Conservation (phyloP, 495 filamentous ascomycete species). For the Neurospora discreta region DNA sequence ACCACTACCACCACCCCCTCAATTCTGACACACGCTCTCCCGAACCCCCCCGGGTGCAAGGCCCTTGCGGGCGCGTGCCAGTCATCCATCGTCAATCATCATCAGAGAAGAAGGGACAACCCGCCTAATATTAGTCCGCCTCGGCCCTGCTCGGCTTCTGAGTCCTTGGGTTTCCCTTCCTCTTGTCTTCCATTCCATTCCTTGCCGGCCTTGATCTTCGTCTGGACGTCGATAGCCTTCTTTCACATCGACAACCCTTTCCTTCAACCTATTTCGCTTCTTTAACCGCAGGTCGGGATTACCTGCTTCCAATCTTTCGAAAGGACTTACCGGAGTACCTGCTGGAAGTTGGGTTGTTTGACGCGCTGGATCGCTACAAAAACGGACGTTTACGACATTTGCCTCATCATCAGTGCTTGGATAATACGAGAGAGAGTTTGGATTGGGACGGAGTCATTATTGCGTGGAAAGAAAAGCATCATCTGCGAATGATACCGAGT, state of each 20-base stretch:
- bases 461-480: neutral
- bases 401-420: neutral
- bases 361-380: neutral
- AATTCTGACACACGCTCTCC: slow-evolving; percentile 31
- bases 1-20: slow-evolving; percentile 17
- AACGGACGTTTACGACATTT: neutral
- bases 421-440: neutral
- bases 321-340: neutral
- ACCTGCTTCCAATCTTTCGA: slow-evolving; percentile 26
- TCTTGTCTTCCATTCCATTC: slow-evolving; percentile 19
- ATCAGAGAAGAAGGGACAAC: neutral
- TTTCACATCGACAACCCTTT: slow-evolving; percentile 31
- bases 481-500: neutral
- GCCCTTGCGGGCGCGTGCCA: slow-evolving; percentile 19
- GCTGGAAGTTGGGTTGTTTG: neutral
- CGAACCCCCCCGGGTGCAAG: slow-evolving; percentile 15
- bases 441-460: neutral
- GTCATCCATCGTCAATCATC: neutral
- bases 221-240: slow-evolving; percentile 35
- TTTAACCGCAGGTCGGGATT: slow-evolving; percentile 37
- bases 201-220: slow-evolving; percentile 30
- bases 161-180: slow-evolving; percentile 13
- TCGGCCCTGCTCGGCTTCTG: slow-evolving; percentile 19
- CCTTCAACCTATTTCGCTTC: slow-evolving; percentile 8
- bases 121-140: slow-evolving; percentile 31